Evolutionary conservation across 2,329 filamentous ascomycete genomes (phyloP), one percentile per base, ranked within the genome.

Genomic region (Penicillium sp.): DNA sequence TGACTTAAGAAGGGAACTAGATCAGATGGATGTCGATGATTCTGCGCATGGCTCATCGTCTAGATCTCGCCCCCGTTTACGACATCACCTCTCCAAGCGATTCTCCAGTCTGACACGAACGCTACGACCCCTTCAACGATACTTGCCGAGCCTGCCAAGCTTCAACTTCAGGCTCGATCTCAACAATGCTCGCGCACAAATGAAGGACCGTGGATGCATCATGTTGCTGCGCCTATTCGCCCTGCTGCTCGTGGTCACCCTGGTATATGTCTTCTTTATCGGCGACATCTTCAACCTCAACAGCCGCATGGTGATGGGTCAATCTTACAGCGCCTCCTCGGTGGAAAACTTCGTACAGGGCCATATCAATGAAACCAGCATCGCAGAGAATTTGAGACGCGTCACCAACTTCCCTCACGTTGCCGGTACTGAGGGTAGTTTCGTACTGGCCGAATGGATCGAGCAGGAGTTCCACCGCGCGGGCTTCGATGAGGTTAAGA

Each of bases 391-490:
- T 52, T 75, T 96, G 54, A 78, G 83, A 64, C 88, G 92, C 66
- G 85, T 93, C 57, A 93, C 90, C 4, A 83, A 82, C 51, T 96
- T 89, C 68, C 89, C 94, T 56, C 94, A 97, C 71, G 81, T 97
- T 57, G 94, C 90, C 2, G 94, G 94, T n/a, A 95, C 91, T 3
- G 87, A 96, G 74, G 94, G 94, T 44, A 93, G 95, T 74, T 91
- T 87, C 64, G 89, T 87, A 42, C 80, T 95, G 49, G 93, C 90
- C 7, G 83, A 90, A 75, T 95, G 92, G 77, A 84, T 96, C 49
- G 82, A 92, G 71, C 85, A 85, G 64, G 82, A 87, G 70, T 96
- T 96, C 72, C 75, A 77, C 60, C 81, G 80, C 46, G 85, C 86
- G 42, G 82, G 84, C 4, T 79, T 99, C 66, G 91, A 96, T 62